Base-by-base conservation (phyloP, 768 basidiomycete genomes). In the Russula sp. region DNA sequence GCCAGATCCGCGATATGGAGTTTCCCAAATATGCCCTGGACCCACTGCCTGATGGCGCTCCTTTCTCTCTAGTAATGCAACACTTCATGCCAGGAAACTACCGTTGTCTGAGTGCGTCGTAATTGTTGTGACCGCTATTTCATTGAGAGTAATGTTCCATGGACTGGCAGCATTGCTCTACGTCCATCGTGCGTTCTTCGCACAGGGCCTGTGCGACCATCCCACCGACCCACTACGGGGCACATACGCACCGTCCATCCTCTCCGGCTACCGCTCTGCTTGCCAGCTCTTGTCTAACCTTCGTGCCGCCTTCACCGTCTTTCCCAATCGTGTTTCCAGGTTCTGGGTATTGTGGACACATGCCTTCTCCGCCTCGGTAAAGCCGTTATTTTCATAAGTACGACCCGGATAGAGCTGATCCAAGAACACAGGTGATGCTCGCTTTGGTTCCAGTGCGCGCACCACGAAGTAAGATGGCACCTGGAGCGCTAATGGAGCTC, bases 41-140 rank as follows among this genome's bases (percentile, higher is more conserved):
- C 3, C 63, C 77, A 0, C 76, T 80, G 0, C 80, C 81, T 1
- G 71, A 78, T 64, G 80, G 81, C 8, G 75, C 75, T 1, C 82
- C 82, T 3, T 75, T 89, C 11, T 76, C 79, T 9, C 76, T 84
- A 70, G 83, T 84, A 7, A 89, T 90, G 88, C 82, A 80, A 40
- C 81, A 85, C 71, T 88, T 82, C 68, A 89, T 89, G 88, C 85
- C 88, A 1, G 77, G 73, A 39, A 89, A 89, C 69, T 90, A 89
- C 71, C 80, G 85, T 1, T 82, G 87, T 68, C 76, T 86, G 40
- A 84, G 88, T 89, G 68, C 69, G 85, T 69, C 72, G 3, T 39
- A 40, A 67, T 55, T 37, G 7, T 61, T 53, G 8, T 13, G 14
- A 47, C 27, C 14, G n/a, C 4, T 11, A 5, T 59, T 45, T 32